A percentile compares a stretch with the other conserved stretches of the same genome.
phyloP scores from a whole-genome alignment of 305 asterid genomes.

The Solanum hybrid region DNA sequence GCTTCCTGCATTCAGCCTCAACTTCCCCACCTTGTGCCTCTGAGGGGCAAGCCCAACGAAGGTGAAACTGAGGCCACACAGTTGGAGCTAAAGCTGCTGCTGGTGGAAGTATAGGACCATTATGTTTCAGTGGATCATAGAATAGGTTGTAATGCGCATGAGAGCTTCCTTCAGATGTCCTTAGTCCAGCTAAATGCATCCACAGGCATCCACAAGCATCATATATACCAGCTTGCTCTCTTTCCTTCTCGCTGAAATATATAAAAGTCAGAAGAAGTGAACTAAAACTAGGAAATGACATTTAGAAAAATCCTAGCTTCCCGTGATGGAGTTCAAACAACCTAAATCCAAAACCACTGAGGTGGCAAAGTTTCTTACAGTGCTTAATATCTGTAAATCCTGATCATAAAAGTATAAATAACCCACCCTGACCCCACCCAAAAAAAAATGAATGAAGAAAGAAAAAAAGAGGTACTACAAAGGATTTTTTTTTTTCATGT shows the following conservation, averaged over 20 bases:
- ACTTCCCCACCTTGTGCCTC: slow-evolving; percentile 90
- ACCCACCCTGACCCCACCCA: background rate
- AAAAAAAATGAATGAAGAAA: background rate
- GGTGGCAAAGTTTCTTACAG: background rate
- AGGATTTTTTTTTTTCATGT: background rate
- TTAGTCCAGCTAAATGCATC: slow-evolving; percentile 70
- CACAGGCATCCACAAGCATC: slow-evolving; percentile 90
- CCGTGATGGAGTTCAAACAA: background rate
- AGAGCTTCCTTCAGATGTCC: slow-evolving; percentile 63
- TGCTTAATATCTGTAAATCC: background rate
- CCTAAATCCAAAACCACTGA: background rate
- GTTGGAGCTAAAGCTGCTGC: slow-evolving; percentile 99
- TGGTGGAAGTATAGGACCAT: slow-evolving; percentile 71
- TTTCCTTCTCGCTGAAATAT: slow-evolving; percentile 75
- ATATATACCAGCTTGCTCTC: slow-evolving; percentile 79
- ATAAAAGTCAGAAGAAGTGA: background rate
- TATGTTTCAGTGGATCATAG: slow-evolving; percentile 65
- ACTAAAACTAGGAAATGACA: background rate
- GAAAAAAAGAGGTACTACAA: too few species aligned
- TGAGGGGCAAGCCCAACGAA: slow-evolving; percentile 92
- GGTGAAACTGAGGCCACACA: slow-evolving; percentile 98
- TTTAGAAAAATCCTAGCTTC: background rate
- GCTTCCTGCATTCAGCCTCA: slow-evolving; percentile 73
- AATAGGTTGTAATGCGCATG: slow-evolving; percentile 79
- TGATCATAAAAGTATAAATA: background rate